Percentiles rank a stretch among this genome's conserved stretches.
phyloP scores from a whole-genome alignment of 345 rosid genomes.

The Gossypium sturtianum region DNA sequence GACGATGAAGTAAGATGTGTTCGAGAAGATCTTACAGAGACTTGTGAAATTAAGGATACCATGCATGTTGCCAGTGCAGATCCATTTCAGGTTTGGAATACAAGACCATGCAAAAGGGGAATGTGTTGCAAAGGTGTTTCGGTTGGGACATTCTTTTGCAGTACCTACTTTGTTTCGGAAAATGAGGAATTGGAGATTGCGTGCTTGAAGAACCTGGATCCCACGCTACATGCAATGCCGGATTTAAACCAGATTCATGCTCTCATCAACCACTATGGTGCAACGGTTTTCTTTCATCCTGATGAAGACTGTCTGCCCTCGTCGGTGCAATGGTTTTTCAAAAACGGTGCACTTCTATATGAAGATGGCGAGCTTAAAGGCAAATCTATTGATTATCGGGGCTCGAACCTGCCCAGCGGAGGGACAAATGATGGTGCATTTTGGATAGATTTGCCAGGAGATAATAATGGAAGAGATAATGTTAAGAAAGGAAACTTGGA shows the following conservation, averaged over 20 bases:
- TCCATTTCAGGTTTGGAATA: slow-evolving; percentile 57
- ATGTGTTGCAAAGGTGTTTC: slow-evolving; percentile 60
- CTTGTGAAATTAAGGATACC: slow-evolving; percentile 54
- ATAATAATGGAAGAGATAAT: slow-evolving; percentile 42
- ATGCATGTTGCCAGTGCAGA: slow-evolving; percentile 33
- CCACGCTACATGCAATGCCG: slow-evolving; percentile 61
- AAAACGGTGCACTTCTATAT: slow-evolving; percentile 68
- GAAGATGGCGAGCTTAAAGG: slow-evolving; percentile 40
- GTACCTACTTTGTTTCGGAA: slow-evolving; percentile 31
- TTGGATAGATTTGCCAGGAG: slow-evolving; percentile 78
- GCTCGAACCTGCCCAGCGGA: slow-evolving; percentile 66
- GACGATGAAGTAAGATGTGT: slow-evolving; percentile 64
- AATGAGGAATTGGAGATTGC: slow-evolving; percentile 41
- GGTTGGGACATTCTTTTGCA: slow-evolving; percentile 75
- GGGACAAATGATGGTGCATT: slow-evolving; percentile 61
- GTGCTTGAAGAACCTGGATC: slow-evolving; percentile 74
- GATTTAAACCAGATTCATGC: slow-evolving; percentile 68
- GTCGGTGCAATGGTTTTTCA: slow-evolving; percentile 80
- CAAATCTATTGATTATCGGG: slow-evolving; percentile 41
- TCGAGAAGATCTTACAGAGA: slow-evolving; percentile 74
- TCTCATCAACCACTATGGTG: slow-evolving; percentile 68
- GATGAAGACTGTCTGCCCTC: slow-evolving; percentile 85
- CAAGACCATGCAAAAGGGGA: slow-evolving; percentile 66
- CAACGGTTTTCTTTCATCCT: slow-evolving; percentile 83
- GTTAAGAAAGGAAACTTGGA: slow-evolving; percentile 62